Evolutionary conservation across 1,284 basidiomycete genomes (phyloP), one percentile per base, ranked within the genome.

Genomic region (Pholiota adiposa): DNA sequence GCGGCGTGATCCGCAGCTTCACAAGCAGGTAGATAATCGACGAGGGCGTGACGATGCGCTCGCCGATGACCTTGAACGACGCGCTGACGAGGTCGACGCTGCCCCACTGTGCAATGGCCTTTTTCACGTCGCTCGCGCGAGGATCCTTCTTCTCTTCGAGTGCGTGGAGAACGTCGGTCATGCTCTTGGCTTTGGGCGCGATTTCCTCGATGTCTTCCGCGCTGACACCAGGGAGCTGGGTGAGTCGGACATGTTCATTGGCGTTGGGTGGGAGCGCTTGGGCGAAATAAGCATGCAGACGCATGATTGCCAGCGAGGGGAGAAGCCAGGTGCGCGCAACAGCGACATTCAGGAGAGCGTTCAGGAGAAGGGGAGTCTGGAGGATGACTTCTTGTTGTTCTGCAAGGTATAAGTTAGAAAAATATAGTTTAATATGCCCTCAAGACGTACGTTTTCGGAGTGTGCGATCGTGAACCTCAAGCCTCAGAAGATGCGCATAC

Each of bases 61-160:
- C 97, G 55, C 93, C 97, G 56, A 94, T 90, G 58, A 98, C 96
- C 96, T 92, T 94, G 83, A 98, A 98, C 46, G 85, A 79, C 25
- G 92, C 91, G 70, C 93, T 90, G 18, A 93, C 87, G 38, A 99
- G 78, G 63, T 98, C 93, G 18, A 96, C 77, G 52, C 85, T 81
- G 2, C 92, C 92, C 90, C 94, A 94, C 56, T 81, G 84, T 61
- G 87, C 79, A 1, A 91, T 80, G 0, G 91, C 89, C 65, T 86
- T 88, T 69, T 84, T 81, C 11, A 91, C 85, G 60, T 94, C 88
- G 6, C 71, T 73, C 18, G 81, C 78, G 58, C 87, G 72, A 2
- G 67, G 73, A 63, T 89, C 85, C 2, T 80, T 75, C 46, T 84
- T 80, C 62, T 83, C 80, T 60, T 86, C 82, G 31, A 92, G 70